phyloP scores from a whole-genome alignment of 352 stramenopile species.

The Phytophthora colocasiae region DNA sequence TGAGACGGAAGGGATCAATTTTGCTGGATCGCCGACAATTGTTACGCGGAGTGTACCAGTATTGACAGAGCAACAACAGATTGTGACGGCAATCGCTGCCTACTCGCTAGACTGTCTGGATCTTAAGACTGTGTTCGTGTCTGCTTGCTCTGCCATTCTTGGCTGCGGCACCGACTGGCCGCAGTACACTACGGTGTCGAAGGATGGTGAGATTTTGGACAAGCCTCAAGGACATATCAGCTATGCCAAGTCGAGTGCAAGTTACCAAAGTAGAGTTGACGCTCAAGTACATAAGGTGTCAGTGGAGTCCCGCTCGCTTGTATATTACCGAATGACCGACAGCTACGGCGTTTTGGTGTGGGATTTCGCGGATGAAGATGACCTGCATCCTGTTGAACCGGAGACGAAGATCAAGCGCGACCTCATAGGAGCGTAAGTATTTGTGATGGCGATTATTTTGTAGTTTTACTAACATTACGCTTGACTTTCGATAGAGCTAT shows the following conservation, averaged over 20 bases:
- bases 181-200: slow-evolving; percentile 43
- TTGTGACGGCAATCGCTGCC: slow-evolving; percentile 51
- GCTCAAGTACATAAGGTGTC: slow-evolving; percentile 8
- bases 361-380: slow-evolving; percentile 46
- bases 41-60: slow-evolving; percentile 35
- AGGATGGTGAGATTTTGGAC: slow-evolving; percentile 39
- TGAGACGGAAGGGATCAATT: slow-evolving; percentile 50
- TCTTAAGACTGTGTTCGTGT: slow-evolving; percentile 49
- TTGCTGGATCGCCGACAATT: slow-evolving; percentile 47
- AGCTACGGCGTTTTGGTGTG: slow-evolving; percentile 37
- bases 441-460: neutral
- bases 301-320: slow-evolving; percentile 35
- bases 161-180: slow-evolving; percentile 56
- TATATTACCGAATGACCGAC: slow-evolving; percentile 36
- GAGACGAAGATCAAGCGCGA: slow-evolving; percentile 41
- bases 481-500: slow-evolving; percentile 35
- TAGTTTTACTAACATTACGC: slow-evolving; percentile 28
- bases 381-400: slow-evolving; percentile 34
- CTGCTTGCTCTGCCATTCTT: slow-evolving; percentile 48
- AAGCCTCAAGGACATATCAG: slow-evolving; percentile 49
- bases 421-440: slow-evolving; percentile 43
- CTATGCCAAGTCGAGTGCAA: slow-evolving; percentile 48
- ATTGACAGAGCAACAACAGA: slow-evolving; percentile 37
- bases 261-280: slow-evolving; percentile 36
- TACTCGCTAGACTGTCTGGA: slow-evolving; percentile 64